phyloP scores from a whole-genome alignment of 768 basidiomycete genomes.

The Lactifluus pinguis region DNA sequence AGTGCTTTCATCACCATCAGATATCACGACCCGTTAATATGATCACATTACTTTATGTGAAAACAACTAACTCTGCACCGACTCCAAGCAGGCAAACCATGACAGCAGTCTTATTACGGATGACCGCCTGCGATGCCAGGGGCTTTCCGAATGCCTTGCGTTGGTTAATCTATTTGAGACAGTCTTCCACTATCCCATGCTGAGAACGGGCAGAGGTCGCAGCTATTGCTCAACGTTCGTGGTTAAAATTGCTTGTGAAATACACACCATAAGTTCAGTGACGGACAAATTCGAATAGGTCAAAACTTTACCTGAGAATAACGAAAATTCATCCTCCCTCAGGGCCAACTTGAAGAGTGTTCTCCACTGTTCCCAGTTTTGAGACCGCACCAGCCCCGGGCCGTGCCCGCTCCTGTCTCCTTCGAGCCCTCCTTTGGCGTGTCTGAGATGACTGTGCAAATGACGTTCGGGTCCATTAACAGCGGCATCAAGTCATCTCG shows the following conservation, averaged over 20 bases:
- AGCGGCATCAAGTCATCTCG: conserved; percentile 74
- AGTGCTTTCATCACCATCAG: background rate
- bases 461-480: conserved; percentile 77
- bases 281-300: background rate
- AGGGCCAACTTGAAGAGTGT: conserved; percentile 76
- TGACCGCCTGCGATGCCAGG: conserved; percentile 73
- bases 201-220: conserved; percentile 59
- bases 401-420: conserved; percentile 54
- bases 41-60: background rate
- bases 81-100: conserved; percentile 84
- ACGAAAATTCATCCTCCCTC: conserved; percentile 68
- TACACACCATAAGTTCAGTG: background rate
- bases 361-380: conserved; percentile 62
- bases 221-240: conserved; percentile 90
- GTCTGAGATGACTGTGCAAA: conserved; percentile 60
- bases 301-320: conserved; percentile 36
- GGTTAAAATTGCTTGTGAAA: conserved; percentile 75
- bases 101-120: conserved; percentile 74
- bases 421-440: conserved; percentile 52
- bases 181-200: conserved; percentile 70
- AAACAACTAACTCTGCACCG: conserved; percentile 62
- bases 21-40: background rate
- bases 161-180: conserved; percentile 83
- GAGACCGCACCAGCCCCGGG: conserved; percentile 79
- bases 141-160: conserved; percentile 90